Evolutionary conservation across 768 basidiomycete genomes (phyloP), one percentile per base, ranked within the genome.

Genomic region (Gymnopilus junonius): DNA sequence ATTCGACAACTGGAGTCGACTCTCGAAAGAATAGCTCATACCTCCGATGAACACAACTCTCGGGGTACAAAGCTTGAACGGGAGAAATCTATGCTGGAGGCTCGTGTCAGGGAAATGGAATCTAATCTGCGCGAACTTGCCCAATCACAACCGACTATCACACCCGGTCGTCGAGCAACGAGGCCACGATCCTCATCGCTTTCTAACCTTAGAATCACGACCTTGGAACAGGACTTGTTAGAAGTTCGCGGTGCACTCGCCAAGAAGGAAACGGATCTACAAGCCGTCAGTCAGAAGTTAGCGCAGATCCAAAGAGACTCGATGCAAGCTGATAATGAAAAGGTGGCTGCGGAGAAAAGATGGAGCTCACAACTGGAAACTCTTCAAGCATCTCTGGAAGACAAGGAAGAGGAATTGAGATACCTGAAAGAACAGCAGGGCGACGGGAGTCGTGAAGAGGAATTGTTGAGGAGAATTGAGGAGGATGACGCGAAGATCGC

Each of bases 401-500:
- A 83, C 66, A 86, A 81, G 67, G 85, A 88, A 31, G 86, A 87
- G 40, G 91, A 92, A 64, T 65, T 92, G 10, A 74, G 73, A 20
- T 81, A 77, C 43, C 58, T 86, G 45, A 77, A 70, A 68, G 77
- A 72, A 32, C 77, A 80, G 32, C 72, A 74, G 23, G 84, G 77
- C 2, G 74, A 80, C 27, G 77, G 74, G 21, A 77, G 77, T 62
- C 77, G 91, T 55, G 91, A 92, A 70, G 81, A 83, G 25, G 86
- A 86, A 58, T 69, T 92, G 29, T 63, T 88, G 71, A 80, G 82
- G 72, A 80, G 91, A 65, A 85, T 93, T 29, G 90, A 92, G 45
- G 89, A 90, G 68, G 90, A 92, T 64, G 87, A 87, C 51, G 86
- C 84, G 5, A 89, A 86, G 73, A 87, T 91, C 35, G 74, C 76